phyloP scores from a whole-genome alignment of 768 basidiomycete species.

The Tulasnella sp. region DNA sequence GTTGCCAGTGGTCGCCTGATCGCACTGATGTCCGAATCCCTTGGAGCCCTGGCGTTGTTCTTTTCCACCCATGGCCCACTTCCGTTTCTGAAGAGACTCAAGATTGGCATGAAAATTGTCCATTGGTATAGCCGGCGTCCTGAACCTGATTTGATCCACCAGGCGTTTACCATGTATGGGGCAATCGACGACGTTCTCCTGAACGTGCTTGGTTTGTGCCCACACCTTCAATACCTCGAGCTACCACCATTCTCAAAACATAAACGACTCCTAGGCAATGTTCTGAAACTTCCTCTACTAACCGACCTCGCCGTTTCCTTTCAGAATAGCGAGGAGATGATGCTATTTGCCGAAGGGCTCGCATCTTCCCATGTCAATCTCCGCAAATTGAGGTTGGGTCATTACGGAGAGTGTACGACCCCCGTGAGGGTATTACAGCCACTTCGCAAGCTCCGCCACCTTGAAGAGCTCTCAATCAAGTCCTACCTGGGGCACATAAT shows the following conservation, averaged over 20 bases:
- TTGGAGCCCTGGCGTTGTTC: too few relatives aligned
- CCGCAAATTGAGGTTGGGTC: neutral
- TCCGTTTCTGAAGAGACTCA: neutral
- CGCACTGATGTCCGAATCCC: too few relatives aligned
- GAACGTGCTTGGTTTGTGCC: neutral
- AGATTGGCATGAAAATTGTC: neutral
- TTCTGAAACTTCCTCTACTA: neutral
- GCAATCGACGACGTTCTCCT: neutral
- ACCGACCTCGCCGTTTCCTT: neutral
- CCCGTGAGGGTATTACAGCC: neutral
- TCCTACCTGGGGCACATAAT: neutral
- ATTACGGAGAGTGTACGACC: neutral
- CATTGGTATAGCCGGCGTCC: too few relatives aligned
- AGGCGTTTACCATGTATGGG: too few relatives aligned
- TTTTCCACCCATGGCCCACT: too few relatives aligned
- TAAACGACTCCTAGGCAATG: neutral
- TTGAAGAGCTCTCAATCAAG: neutral
- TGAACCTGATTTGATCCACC: too few relatives aligned
- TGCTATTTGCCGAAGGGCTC: neutral
- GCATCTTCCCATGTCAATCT: neutral
- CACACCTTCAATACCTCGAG: neutral
- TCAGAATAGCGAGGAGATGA: neutral
- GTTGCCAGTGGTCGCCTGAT: too few relatives aligned
- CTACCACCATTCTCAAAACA: neutral
- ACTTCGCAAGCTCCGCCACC: neutral